Evolutionary conservation across 495 filamentous ascomycete genomes (phyloP).

Genomic region (Xylaria bambusicola): DNA sequence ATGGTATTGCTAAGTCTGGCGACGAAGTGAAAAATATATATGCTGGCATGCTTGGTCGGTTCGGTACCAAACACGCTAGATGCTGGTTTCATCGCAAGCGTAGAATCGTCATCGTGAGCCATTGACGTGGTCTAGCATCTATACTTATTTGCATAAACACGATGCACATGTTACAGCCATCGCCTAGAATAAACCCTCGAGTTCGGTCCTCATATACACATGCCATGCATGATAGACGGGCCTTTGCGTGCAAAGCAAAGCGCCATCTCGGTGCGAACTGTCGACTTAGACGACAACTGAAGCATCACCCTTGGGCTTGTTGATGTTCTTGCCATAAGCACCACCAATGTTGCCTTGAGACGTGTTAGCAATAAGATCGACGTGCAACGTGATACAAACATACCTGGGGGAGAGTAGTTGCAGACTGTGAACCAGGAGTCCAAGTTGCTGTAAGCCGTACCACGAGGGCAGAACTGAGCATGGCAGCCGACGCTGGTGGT

Average conservation of each 20-base stretch:
- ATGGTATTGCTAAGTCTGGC: constrained; percentile 20
- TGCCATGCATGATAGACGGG: constrained; percentile 12
- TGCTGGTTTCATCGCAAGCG: constrained; percentile 25
- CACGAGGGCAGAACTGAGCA: constrained; percentile 52
- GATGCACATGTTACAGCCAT: constrained; percentile 1
- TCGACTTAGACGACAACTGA: constrained; percentile 28
- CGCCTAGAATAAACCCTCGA: constrained; percentile 15
- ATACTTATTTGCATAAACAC: neutral
- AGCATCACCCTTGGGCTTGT: constrained; percentile 46
- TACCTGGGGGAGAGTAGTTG: constrained; percentile 80
- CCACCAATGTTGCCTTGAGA: constrained; percentile 65
- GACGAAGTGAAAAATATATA: constrained; percentile 32
- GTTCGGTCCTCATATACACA: constrained; percentile 15
- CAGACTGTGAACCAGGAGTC: constrained; percentile 72
- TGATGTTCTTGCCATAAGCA: constrained; percentile 66
- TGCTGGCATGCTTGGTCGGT: constrained; percentile 20
- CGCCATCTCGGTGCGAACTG: constrained; percentile 17
- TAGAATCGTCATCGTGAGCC: constrained; percentile 14
- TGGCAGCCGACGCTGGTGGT: constrained; percentile 75
- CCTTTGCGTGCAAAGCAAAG: constrained; percentile 11
- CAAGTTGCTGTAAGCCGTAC: constrained; percentile 45
- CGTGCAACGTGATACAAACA: too few relatives aligned
- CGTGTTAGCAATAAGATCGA: too few relatives aligned
- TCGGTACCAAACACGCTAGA: constrained; percentile 21
- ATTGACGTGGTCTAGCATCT: neutral